Evolutionary conservation across 345 rosid genomes (phyloP), one percentile per base, ranked within the genome.

Genomic region (Erysimum cheiranthoides): DNA sequence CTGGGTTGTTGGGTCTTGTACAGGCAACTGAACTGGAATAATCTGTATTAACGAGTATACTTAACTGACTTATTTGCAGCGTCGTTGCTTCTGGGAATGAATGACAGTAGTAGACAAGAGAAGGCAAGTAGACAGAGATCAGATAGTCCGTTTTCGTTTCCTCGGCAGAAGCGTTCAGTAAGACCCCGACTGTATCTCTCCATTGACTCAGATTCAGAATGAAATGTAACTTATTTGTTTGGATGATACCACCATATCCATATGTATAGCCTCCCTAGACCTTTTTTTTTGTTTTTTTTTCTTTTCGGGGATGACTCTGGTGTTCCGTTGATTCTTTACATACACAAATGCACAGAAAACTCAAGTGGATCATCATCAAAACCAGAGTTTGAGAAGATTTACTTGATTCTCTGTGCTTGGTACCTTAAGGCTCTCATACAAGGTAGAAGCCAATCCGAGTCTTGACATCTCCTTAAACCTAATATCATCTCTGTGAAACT

Each of bases 131-230:
- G 87, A 75, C 82, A 84, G 74, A 86, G 94, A 85, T 81, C 93
- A 16, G 93, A 87, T 27, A 83, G 91, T 61, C 96, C 90, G 10
- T 86, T 90, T 78, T 79, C 84, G 42, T 82, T 90, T 79, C 98
- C 93, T 54, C 90, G 90, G 35, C 91, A 86, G 76, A 92, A 90
- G 83, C 98, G 99, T 64, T 87, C 98, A 36, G 95, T 88, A 30
- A 88, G 94, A 82, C 96, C 79, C 4, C 85, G 98, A 61, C 58
- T 86, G 74, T 84, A 75, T 77, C 85, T 92, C 60, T 89, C 99
- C 16, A 88, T 87, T 60, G 89, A 86, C 76, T 88, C 89, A 5
- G 95, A 90, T 70, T 76, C 97, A 0, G 93, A 90, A 45, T 93
- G 77, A 76, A 40, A 46, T 52, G 56, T 16, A 8, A 40, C 17